Evolutionary conservation across 164 flowering plant genomes (phyloP).

Genomic region (Chimonanthus salicifolius): DNA sequence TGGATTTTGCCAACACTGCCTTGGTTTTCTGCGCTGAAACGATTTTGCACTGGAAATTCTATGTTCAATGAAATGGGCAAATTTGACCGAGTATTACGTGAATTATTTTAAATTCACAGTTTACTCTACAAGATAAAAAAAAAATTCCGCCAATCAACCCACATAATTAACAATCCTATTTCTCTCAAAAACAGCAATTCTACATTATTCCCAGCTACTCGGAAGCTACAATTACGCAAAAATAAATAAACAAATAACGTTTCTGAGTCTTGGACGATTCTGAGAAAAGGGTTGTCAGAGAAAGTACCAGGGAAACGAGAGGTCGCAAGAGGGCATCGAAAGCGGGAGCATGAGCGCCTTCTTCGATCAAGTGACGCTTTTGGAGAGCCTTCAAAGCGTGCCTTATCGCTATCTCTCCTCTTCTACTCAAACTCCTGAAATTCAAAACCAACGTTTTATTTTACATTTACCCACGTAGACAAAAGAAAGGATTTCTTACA

Average conservation of each 20-base stretch:
- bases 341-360: slow-evolving; percentile 89
- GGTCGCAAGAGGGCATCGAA: slow-evolving; percentile 58
- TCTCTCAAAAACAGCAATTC: too few species aligned
- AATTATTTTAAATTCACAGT: background rate
- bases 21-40: too few species aligned
- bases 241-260: too few species aligned
- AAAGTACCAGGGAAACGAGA: slow-evolving; percentile 47
- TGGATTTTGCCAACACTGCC: too few species aligned
- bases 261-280: background rate
- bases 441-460: background rate
- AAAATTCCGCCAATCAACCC: background rate
- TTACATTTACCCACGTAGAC: background rate
- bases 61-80: too few species aligned
- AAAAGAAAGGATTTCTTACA: background rate
- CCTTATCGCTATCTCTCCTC: slow-evolving; percentile 52
- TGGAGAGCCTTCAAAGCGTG: slow-evolving; percentile 75
- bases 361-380: slow-evolving; percentile 78
- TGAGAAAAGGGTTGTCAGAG: background rate
- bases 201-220: background rate
- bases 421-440: slow-evolving; percentile 52
- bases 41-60: too few species aligned
- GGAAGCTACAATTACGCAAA: background rate
- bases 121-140: background rate
- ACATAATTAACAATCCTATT: background rate
- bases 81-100: too few species aligned